Evolutionary conservation across 192 early-diverging fungal genomes (phyloP).

Genomic region (Chytriomyces hyalinus): DNA sequence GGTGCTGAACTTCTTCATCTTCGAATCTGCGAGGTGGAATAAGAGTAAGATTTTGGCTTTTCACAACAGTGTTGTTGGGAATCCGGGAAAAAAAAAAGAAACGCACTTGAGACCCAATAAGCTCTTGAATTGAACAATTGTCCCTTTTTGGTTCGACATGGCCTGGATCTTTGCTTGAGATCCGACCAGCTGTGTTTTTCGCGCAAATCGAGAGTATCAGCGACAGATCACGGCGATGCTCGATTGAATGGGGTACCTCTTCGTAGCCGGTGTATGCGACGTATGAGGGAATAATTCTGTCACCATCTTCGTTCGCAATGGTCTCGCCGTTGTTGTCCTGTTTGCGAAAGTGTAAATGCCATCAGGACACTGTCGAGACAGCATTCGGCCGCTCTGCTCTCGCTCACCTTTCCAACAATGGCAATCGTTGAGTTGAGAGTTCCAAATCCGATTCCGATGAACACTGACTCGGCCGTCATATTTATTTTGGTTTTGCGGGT

Average conservation of each 20-base stretch:
- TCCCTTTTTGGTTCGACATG: conserved; percentile 87
- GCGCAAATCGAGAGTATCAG: not conserved
- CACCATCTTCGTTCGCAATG: conserved; percentile 99
- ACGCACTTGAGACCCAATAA: conserved; percentile 82
- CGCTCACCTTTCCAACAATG: conserved; percentile 73
- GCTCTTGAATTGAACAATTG: conserved; percentile 86
- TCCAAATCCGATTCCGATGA: conserved; percentile 81
- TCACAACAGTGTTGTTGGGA: not conserved
- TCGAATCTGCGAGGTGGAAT: conserved; percentile 38
- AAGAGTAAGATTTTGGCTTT: no score
- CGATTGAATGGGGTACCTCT: conserved; percentile 60
- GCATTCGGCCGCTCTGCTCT: conserved; percentile 3
- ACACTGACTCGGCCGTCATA: conserved; percentile 35
- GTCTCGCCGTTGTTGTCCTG: conserved; percentile 77
- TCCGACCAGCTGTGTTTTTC: conserved; percentile 46
- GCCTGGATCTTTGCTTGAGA: conserved; percentile 85
- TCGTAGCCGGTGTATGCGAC: conserved; percentile 92
- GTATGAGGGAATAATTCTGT: conserved; percentile 91
- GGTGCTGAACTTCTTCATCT: conserved; percentile 48
- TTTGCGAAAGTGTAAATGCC: not conserved
- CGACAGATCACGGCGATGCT: not conserved
- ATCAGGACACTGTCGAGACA: not conserved
- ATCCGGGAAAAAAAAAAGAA: conserved; percentile 5
- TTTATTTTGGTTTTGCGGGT: conserved; percentile 19
- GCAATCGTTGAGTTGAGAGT: conserved; percentile 84